Evolutionary conservation across 208 protist genomes (phyloP).

Genomic region (Jaenimonas drosophilae): DNA sequence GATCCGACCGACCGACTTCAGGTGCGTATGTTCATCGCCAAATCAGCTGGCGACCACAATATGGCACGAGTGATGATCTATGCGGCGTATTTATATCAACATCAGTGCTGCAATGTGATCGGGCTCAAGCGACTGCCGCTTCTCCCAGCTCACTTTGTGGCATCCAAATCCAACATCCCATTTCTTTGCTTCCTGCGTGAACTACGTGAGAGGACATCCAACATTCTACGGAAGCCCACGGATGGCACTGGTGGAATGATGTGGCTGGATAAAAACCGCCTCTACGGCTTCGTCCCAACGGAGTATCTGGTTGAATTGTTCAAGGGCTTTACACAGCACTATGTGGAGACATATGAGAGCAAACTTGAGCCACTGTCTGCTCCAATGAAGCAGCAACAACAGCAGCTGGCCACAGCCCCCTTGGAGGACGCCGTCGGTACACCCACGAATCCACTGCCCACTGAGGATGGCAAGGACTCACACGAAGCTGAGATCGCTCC

Average conservation of each 20-base stretch:
- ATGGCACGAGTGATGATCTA: conserved; percentile 45
- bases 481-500: not conserved
- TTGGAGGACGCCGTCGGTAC: too few species aligned
- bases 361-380: not conserved
- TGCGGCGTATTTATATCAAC: conserved; percentile 33
- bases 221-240: conserved; percentile 10
- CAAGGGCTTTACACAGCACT: conserved; percentile 21
- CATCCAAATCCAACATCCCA: conserved; percentile 62
- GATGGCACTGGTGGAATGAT: conserved; percentile 2
- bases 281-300: conserved; percentile 16
- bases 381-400: not conserved
- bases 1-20: conserved; percentile 7
- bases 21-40: conserved; percentile 48
- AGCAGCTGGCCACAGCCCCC: too few species aligned
- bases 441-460: not conserved
- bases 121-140: conserved; percentile 17
- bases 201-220: conserved; percentile 27
- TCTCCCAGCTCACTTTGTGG: conserved; percentile 13
- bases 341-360: conserved; percentile 1
- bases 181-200: conserved; percentile 71
- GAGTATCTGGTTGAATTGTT: conserved; percentile 10
- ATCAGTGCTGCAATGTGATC: conserved; percentile 28
- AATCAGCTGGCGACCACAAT: conserved; percentile 69
- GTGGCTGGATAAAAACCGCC: conserved; percentile 28
- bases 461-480: not conserved